Conservation (phyloP, 2,329 filamentous ascomycete genomes). For the Aspergillus alliaceus region DNA sequence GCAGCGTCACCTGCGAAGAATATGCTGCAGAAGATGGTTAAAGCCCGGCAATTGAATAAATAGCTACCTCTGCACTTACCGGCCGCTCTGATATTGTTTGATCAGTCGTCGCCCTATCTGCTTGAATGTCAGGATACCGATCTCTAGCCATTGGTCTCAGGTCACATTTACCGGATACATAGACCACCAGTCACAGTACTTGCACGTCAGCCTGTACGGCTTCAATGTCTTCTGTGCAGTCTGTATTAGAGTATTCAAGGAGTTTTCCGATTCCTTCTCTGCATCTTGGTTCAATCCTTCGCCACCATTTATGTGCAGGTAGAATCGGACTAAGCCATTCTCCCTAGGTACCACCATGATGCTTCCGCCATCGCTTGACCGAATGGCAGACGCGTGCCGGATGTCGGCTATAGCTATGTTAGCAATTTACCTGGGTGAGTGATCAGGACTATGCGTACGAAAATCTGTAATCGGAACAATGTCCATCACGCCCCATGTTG, state of each 20-base stretch:
- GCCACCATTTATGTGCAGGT: background rate
- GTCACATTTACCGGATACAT: too few species aligned
- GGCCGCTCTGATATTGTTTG: too few species aligned
- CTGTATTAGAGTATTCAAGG: background rate
- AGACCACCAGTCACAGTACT: too few species aligned
- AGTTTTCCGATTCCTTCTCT: background rate
- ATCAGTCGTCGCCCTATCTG: too few species aligned
- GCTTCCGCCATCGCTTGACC: background rate
- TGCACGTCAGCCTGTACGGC: too few species aligned
- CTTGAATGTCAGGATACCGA: too few species aligned
- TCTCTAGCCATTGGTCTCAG: too few species aligned
- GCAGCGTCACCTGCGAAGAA: too few species aligned
- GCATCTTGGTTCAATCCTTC: background rate
- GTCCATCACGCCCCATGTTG: slow-evolving; percentile 13
- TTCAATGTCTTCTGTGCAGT: background rate
- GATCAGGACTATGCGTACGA: background rate
- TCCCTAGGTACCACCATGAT: background rate
- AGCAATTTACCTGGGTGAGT: background rate
- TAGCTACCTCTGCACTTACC: too few species aligned
- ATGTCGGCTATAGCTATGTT: background rate
- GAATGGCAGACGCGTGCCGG: background rate
- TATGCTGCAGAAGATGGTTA: too few species aligned
- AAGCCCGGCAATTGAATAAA: too few species aligned
- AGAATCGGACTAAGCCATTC: background rate
- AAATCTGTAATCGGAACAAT: slow-evolving; percentile 12